Conservation (phyloP, 176 grass and related monocot genomes). For the Phoenix roebelenii region DNA sequence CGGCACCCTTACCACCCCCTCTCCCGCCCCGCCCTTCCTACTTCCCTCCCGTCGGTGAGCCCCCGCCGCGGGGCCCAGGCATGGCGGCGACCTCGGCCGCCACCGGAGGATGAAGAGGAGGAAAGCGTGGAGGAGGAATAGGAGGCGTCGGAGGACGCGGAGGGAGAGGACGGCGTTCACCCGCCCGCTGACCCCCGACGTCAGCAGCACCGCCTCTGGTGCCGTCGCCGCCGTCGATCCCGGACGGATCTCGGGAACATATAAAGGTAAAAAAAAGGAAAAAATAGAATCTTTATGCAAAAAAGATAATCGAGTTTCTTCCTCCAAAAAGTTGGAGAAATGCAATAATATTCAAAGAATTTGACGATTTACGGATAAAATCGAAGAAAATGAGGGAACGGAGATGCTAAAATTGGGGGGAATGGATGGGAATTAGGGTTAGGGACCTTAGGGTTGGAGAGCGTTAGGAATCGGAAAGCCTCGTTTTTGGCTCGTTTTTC, state of each 20-base stretch:
- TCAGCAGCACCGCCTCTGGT: conserved; percentile 2
- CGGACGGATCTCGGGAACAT: not conserved
- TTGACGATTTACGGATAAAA: not conserved
- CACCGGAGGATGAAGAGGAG: conserved; percentile 6
- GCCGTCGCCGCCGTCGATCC: not conserved
- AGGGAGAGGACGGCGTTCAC: conserved; percentile 10
- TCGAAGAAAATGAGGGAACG: not conserved
- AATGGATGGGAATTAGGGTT: not conserved
- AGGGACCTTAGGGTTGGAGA: too few species aligned
- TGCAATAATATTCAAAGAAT: not conserved
- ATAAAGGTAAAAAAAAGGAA: not conserved
- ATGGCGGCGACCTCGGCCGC: not conserved
- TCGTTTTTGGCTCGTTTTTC: too few species aligned
- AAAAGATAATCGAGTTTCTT: not conserved
- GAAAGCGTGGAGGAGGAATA: not conserved
- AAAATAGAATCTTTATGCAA: not conserved
- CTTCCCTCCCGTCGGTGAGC: conserved; percentile 17
- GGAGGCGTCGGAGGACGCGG: not conserved
- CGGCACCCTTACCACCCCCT: not conserved
- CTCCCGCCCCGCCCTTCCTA: conserved; percentile 32
- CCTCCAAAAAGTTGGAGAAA: not conserved
- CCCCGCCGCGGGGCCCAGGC: not conserved
- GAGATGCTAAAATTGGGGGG: too few species aligned
- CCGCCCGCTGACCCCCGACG: conserved; percentile 9
- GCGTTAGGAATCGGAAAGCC: not conserved